Evolutionary conservation across 306 rosid genomes (phyloP), one percentile per base, ranked within the genome.

Genomic region (Mimosa bimucronata): DNA sequence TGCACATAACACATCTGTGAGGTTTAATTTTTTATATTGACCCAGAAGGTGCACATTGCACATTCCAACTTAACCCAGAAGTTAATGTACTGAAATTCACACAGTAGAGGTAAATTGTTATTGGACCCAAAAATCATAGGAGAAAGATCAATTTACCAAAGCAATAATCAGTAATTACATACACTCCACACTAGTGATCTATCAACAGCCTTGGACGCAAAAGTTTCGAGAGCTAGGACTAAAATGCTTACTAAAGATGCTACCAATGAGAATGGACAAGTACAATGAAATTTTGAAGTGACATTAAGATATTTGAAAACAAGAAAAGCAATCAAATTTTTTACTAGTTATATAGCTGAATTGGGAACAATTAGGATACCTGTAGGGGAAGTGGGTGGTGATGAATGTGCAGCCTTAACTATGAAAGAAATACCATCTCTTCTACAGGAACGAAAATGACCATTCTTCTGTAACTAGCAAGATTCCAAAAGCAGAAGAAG

Each of bases 341-440:
- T 30, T 34, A 75, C 62, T 70, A 41, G 25, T 26, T n/a, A 7
- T n/a, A 23, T 30, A 62, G 19, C 71, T 62, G 66, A 57, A 73
- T 55, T 34, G 23, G 28, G 60, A 58, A 67, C 25, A 65, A 46
- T 15, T 46, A 18, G 42, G 61, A 26, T 25, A 57, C 66, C 81
- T 25, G 66, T 60, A 26, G 92, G 84, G 80, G 91, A 86, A 82
- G 90, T 84, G 16, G 77, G 31, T 41, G 83, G 79, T 15, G 84
- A 53, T 16, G 76, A 79, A 21, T 88, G 97, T 19, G 87, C 74
- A 52, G 97, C 90, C 80, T 84, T 91, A 66, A 91, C 86, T 48
- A 81, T 75, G 77, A 88, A 85, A 3, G 97, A 87, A 76, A 87
- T 34, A 34, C 85, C 82, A 14, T 84, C 90, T 76, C 89, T 91